phyloP scores from a whole-genome alignment of 139 green algal genomes.

The Picocystis salinarum region DNA sequence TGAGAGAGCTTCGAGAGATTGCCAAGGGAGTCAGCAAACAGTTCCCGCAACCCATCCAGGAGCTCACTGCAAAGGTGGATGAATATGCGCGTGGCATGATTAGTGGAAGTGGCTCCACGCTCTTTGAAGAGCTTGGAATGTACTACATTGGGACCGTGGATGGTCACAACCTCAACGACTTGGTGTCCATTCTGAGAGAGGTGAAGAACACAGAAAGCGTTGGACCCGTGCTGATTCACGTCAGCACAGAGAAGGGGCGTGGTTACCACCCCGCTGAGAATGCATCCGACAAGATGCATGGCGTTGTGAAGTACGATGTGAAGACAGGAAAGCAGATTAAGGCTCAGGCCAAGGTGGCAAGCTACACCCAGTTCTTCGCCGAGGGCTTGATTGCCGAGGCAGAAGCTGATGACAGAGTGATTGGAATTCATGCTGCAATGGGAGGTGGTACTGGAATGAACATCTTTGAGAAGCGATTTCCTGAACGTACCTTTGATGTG shows the following conservation, averaged over 20 bases:
- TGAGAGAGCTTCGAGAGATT: constrained; percentile 90
- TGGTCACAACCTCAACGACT: constrained; percentile 85
- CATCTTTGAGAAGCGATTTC: constrained; percentile 30
- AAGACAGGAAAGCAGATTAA: constrained; percentile 76
- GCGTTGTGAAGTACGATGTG: constrained; percentile 90
- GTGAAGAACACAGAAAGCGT: constrained; percentile 78
- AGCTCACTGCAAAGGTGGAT: constrained; percentile 93
- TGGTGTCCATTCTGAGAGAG: no score
- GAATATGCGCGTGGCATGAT: constrained; percentile 99
- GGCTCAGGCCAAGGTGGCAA: constrained; percentile 34
- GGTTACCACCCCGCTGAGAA: constrained; percentile 85
- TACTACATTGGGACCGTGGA: constrained; percentile 99
- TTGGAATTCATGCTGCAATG: constrained; percentile 96
- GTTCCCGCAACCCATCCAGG: constrained; percentile 57
- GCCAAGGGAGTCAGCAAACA: constrained; percentile 91
- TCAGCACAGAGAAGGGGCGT: constrained; percentile 92
- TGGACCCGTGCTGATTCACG: constrained; percentile 89
- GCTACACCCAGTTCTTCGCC: constrained; percentile 96
- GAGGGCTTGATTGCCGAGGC: constrained; percentile 89
- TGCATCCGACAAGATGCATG: constrained; percentile 89
- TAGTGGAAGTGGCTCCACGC: constrained; percentile 63
- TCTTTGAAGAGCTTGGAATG: constrained; percentile 98
- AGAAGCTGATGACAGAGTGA: constrained; percentile 61
- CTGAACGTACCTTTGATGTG: constrained; percentile 78
- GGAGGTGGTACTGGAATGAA: constrained; percentile 90